Evolutionary conservation across 2,329 filamentous ascomycete genomes (phyloP).

Genomic region (Cladosporium colombiae): DNA sequence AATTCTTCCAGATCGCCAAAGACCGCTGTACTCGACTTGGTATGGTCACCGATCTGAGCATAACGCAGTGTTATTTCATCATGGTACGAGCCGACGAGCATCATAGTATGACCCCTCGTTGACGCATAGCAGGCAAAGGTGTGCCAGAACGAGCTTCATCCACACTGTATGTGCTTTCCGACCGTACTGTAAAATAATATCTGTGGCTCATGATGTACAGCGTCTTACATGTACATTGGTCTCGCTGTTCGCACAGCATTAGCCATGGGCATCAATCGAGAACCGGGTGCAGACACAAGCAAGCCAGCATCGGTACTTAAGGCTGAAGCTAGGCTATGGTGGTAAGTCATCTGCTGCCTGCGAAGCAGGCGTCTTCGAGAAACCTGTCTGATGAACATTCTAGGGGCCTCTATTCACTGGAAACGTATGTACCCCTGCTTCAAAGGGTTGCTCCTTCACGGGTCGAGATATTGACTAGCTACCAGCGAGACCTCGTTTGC

Average conservation of each 20-base stretch:
- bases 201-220: background rate
- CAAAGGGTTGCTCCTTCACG: background rate
- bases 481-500: background rate
- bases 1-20: conserved; percentile 1
- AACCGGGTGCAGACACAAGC: background rate
- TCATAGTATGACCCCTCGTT: background rate
- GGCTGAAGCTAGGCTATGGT: conserved; percentile 4
- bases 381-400: background rate
- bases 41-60: background rate
- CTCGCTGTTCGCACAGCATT: conserved; percentile 5
- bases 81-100: background rate
- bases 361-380: background rate
- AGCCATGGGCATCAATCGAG: background rate
- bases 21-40: background rate
- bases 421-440: background rate
- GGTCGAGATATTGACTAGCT: background rate
- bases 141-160: conserved; percentile 1
- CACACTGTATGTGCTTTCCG: background rate
- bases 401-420: background rate
- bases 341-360: background rate
- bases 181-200: background rate
- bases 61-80: conserved; percentile 6
- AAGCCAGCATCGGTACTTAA: background rate
- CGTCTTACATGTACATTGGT: conserved; percentile 5
- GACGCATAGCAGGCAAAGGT: background rate